These are phyloP conservation scores for Epichloe scottii DNA, from an alignment of 2,329 filamentous ascomycete species.

Conservation along the genomic window DNA sequence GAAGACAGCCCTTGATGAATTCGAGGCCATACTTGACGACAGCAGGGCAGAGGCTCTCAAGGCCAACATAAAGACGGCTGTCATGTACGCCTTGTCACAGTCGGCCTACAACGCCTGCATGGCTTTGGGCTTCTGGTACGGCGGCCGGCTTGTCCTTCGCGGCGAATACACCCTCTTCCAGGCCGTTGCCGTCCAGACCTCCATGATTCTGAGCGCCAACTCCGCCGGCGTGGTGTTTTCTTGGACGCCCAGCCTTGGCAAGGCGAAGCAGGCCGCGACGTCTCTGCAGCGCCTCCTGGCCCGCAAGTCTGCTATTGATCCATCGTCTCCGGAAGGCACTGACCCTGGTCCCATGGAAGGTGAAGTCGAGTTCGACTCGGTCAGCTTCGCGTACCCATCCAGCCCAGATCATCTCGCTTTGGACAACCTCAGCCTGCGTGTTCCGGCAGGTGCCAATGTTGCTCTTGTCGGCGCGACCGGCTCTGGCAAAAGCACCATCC, in stretches of 20 bases:
- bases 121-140: slow-evolving; percentile 10
- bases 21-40: neutral
- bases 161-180: slow-evolving; percentile 6
- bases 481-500: too few relatives aligned
- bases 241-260: neutral
- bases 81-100: slow-evolving; percentile 1
- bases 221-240: neutral
- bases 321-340: too few relatives aligned
- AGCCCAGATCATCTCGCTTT: too few relatives aligned
- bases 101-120: slow-evolving; percentile 3
- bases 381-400: too few relatives aligned
- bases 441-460: too few relatives aligned
- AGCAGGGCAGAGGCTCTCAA: neutral
- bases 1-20: neutral
- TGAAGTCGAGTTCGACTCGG: too few relatives aligned
- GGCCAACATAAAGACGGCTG: neutral
- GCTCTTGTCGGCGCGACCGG: too few relatives aligned
- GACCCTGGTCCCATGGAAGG: too few relatives aligned
- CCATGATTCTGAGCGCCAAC: neutral
- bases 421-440: too few relatives aligned
- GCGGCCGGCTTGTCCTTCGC: slow-evolving; percentile 4
- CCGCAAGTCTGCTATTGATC: neutral
- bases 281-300: neutral
- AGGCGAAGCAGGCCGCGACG: neutral
- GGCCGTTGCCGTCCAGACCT: too few relatives aligned